Evolutionary conservation across 1,139 yeast species (phyloP).

Genomic region (Yamadazyma blattariae): DNA sequence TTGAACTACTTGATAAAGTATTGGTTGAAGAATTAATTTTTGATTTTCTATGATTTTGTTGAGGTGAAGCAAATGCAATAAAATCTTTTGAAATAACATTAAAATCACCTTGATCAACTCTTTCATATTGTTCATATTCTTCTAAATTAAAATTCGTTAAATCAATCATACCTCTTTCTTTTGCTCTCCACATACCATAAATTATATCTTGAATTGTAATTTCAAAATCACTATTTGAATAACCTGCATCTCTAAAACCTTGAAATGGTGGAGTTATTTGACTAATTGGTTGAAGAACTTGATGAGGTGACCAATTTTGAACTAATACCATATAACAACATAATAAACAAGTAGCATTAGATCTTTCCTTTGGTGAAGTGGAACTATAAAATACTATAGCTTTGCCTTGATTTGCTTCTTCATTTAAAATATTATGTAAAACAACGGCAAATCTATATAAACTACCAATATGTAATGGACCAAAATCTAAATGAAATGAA

Average conservation of each 20-base stretch:
- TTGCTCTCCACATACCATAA: constrained; percentile 98
- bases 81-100: constrained; percentile 90
- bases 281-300: constrained; percentile 89
- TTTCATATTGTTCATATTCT: constrained; percentile 89
- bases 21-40: constrained; percentile 17
- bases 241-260: constrained; percentile 96
- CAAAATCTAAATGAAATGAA: constrained; percentile 91
- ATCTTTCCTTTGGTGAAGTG: constrained; percentile 74
- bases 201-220: constrained; percentile 92
- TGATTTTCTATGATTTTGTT: constrained; percentile 50
- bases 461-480: constrained; percentile 92
- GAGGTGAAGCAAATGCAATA: constrained; percentile 97
- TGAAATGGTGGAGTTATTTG: constrained; percentile 93
- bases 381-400: constrained; percentile 90
- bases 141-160: constrained; percentile 86
- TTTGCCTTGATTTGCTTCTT: constrained; percentile 77
- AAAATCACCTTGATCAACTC: constrained; percentile 97
- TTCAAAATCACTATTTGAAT: constrained; percentile 91
- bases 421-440: constrained; percentile 85
- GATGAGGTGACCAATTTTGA: constrained; percentile 98
- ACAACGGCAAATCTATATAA: constrained; percentile 93
- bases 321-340: constrained; percentile 94
- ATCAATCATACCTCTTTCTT: constrained; percentile 85
- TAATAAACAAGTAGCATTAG: constrained; percentile 91
- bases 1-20: too few relatives aligned